A percentile compares a stretch with the other conserved stretches of the same genome.
These are phyloP conservation scores for Annulohypoxylon stygium DNA, from an alignment of 495 filamentous ascomycete species.

Conservation along the genomic window DNA sequence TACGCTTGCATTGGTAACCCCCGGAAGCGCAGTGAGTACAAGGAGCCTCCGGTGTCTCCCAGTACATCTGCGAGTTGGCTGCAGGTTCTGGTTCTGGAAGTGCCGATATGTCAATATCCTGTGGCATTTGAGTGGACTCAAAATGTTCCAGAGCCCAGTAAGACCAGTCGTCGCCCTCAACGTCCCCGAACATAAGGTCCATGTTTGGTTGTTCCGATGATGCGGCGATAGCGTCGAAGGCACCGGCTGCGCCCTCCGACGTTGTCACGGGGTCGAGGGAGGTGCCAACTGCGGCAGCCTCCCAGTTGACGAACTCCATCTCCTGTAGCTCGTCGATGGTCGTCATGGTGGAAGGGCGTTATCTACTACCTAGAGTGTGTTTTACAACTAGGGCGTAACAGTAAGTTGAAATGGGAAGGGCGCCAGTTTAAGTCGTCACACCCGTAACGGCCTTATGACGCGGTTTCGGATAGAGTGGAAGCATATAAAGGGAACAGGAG, in stretches of 20 bases:
- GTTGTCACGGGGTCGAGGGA: conserved; percentile 30
- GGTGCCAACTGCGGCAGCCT: conserved; percentile 49
- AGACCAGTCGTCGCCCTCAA: conserved; percentile 63
- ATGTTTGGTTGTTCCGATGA: conserved; percentile 51
- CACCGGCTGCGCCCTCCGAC: conserved; percentile 44
- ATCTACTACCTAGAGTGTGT: conserved; percentile 8
- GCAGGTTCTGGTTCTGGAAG: conserved; percentile 33
- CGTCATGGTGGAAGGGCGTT: conserved; percentile 49
- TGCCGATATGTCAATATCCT: conserved; percentile 32
- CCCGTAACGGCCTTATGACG: conserved; percentile 14
- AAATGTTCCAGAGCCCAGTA: conserved; percentile 65
- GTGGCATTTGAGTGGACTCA: conserved; percentile 48
- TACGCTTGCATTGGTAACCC: conserved; percentile 81
- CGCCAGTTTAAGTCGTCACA: conserved; percentile 29
- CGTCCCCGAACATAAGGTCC: conserved; percentile 60
- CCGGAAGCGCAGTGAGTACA: conserved; percentile 79
- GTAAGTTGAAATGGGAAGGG: conserved; percentile 26
- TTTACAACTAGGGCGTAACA: conserved; percentile 32
- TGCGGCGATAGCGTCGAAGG: conserved; percentile 35
- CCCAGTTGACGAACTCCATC: conserved; percentile 64
- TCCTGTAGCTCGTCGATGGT: conserved; percentile 55
- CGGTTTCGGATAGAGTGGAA: conserved; percentile 11
- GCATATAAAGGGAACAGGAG: conserved; percentile 32
- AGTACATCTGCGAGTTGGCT: conserved; percentile 52
- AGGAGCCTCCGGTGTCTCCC: conserved; percentile 60